Conservation (phyloP, 345 rosid species). For the Acer yangbiense region DNA sequence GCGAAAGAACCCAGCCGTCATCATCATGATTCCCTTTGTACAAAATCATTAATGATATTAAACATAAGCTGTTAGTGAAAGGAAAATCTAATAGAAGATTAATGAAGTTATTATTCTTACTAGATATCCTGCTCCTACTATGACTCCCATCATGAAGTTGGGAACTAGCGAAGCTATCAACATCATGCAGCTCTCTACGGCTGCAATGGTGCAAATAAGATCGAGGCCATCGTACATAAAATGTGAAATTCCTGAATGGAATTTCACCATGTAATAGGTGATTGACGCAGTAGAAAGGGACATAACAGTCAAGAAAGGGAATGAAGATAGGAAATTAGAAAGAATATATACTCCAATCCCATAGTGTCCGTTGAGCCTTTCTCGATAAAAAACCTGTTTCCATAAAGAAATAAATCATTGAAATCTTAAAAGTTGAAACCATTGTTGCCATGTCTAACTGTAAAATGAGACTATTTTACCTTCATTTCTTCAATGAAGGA, state of each 20-base stretch:
- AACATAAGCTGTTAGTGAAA: background rate
- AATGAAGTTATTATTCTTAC: slow-evolving; percentile 33
- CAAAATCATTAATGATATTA: slow-evolving; percentile 12
- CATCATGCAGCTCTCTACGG: slow-evolving; percentile 61
- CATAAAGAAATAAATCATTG: background rate
- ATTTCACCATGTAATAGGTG: slow-evolving; percentile 51
- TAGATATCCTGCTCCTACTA: slow-evolving; percentile 50
- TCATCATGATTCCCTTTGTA: slow-evolving; percentile 46
- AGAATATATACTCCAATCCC: slow-evolving; percentile 42
- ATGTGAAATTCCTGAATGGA: slow-evolving; percentile 35
- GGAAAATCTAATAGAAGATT: background rate
- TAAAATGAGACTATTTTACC: slow-evolving; percentile 24
- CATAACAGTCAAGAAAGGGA: slow-evolving; percentile 44
- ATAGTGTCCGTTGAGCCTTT: slow-evolving; percentile 49
- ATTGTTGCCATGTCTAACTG: background rate
- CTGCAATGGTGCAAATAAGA: slow-evolving; percentile 44
- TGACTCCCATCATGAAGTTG: slow-evolving; percentile 54
- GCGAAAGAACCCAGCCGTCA: slow-evolving; percentile 55
- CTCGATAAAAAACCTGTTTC: slow-evolving; percentile 44
- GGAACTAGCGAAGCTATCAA: slow-evolving; percentile 57
- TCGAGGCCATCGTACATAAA: slow-evolving; percentile 35
- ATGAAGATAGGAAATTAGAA: slow-evolving; percentile 57
- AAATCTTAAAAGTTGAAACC: slow-evolving; percentile 17
- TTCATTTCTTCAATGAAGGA: slow-evolving; percentile 57
- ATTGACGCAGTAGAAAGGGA: slow-evolving; percentile 39